Conservation (phyloP, 169 alveolate genomes). For the Eimeria mitis region DNA sequence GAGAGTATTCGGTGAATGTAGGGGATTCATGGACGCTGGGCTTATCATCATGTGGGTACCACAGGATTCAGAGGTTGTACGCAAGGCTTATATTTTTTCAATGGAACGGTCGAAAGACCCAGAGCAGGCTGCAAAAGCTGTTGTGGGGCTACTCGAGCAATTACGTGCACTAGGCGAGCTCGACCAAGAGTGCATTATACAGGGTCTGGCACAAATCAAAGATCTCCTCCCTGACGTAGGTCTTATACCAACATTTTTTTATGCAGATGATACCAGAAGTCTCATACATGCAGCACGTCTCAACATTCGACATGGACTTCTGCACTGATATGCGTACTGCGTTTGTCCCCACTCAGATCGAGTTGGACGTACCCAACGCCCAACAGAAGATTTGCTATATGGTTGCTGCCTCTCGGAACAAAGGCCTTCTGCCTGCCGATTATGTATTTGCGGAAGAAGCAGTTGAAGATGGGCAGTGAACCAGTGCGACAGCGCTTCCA, state of each 20-base stretch:
- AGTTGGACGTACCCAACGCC: constrained; percentile 78
- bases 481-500: constrained; percentile 20
- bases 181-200: constrained; percentile 69
- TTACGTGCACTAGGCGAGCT: constrained; percentile 63
- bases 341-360: constrained; percentile 29
- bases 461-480: constrained; percentile 61
- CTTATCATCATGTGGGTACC: not conserved
- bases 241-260: not conserved
- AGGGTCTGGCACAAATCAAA: constrained; percentile 69
- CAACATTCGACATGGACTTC: not conserved
- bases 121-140: constrained; percentile 69
- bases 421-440: constrained; percentile 75
- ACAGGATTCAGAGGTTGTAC: constrained; percentile 75
- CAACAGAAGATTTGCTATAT: constrained; percentile 68
- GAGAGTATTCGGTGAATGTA: not conserved
- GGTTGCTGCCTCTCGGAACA: constrained; percentile 72
- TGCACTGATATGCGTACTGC: not conserved
- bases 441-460: constrained; percentile 71
- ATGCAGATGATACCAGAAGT: not conserved
- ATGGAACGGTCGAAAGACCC: constrained; percentile 74
- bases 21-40: not conserved
- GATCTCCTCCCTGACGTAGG: constrained; percentile 70
- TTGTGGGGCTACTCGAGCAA: constrained; percentile 63
- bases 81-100: constrained; percentile 58
- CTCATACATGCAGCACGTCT: not conserved